Conservation (phyloP, 805 yeast genomes). For the Saccharomycopsis vini region DNA sequence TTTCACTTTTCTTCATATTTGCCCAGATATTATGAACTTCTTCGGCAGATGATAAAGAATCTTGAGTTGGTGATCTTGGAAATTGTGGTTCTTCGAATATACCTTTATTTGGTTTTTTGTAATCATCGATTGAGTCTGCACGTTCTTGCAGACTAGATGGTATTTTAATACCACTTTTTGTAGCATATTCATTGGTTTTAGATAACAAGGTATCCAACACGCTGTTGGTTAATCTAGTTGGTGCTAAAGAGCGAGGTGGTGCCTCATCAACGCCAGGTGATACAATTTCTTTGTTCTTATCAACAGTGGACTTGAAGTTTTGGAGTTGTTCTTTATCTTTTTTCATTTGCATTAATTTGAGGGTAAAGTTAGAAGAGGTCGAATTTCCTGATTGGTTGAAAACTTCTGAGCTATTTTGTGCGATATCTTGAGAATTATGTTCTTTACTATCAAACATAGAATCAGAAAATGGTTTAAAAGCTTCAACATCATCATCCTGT, state of each 20-base stretch:
- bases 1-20: background rate
- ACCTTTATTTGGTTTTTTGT: slow-evolving; percentile 13
- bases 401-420: background rate
- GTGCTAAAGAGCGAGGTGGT: slow-evolving; percentile 10
- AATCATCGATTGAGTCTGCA: slow-evolving; percentile 4
- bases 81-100: slow-evolving; percentile 13
- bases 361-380: slow-evolving; percentile 14
- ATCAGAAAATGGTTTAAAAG: slow-evolving; percentile 17
- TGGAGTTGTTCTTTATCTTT: slow-evolving; percentile 10
- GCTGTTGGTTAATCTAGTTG: slow-evolving; percentile 12
- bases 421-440: background rate
- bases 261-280: background rate
- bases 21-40: slow-evolving; percentile 20
- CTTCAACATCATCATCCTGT: slow-evolving; percentile 10
- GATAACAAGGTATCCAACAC: slow-evolving; percentile 9
- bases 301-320: background rate
- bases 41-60: slow-evolving; percentile 18
- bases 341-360: slow-evolving; percentile 16
- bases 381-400: slow-evolving; percentile 10
- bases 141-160: background rate
- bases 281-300: no score
- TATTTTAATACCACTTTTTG: slow-evolving; percentile 11
- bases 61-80: slow-evolving; percentile 18
- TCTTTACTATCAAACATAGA: slow-evolving; percentile 7
- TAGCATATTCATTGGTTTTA: slow-evolving; percentile 16